Base-by-base conservation (phyloP, 2,329 filamentous ascomycete genomes). In the Aspergillus sp. region DNA sequence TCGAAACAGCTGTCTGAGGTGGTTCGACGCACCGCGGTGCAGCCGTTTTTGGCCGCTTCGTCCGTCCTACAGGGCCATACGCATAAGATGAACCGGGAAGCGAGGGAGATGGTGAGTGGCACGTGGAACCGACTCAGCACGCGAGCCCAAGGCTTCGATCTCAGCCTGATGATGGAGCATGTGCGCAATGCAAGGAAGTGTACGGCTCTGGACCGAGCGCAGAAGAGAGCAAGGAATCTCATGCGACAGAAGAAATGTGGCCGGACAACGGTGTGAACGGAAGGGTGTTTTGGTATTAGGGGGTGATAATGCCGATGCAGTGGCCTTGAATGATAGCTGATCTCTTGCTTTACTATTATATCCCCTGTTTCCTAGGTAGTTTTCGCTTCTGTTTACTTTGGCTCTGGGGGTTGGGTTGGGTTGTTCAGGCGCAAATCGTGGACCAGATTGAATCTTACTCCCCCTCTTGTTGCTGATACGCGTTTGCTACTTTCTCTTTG, bases 1-100 rank as follows among this genome's bases (percentile, higher is more conserved):
- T 73, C 72, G 2, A 71, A 68, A 51, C 62, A 72, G 44, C 52
- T 71, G 19, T 69, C 69, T 3, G 63, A 69, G 33, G 53, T 62
- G 9, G 55, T 74, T 33, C 60, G 61, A 46, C 62, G 61, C 45
- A 67, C 60, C 50, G 62, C 68, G 11, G 43, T 68, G 33, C 63
- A 68, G 47, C 63, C 60, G n/a, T 61, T 74, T 40, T 56, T 60
- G 30, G 60, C 58, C 22, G 68, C 62, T 20, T 68, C 67, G n/a
- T 64, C 61, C 22, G 58, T 59, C 6, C 47, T 74, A 30, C 69
- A 68, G 33, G 56, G 58, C 20, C 68, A 63, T 17, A 63, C 64
- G n/a, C 53, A 56, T 8, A 60, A 55, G 35, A 55, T 66, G 17
- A 65, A 68, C 46, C 54, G 61, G 26, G 66, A 67, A 33, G 63